Conservation (phyloP, 2,329 filamentous ascomycete genomes). For the Arthroderma sp. region DNA sequence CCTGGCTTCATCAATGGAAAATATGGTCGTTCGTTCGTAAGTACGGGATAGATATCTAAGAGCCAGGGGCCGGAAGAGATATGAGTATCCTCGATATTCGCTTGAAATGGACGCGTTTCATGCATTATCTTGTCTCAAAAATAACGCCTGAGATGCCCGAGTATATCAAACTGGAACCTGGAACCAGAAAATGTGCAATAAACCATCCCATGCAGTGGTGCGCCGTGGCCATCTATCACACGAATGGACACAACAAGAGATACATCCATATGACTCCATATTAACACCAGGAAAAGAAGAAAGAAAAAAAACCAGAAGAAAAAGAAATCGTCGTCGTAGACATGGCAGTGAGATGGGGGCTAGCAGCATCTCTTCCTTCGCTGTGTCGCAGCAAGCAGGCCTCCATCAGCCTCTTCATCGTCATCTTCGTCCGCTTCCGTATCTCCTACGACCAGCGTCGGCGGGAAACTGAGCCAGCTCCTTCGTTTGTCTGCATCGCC, state of each 20-base stretch:
- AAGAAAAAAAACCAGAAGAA: neutral
- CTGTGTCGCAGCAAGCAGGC: neutral
- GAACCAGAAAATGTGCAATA: neutral
- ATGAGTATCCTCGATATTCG: too few relatives aligned
- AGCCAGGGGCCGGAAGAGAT: too few relatives aligned
- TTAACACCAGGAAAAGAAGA: neutral
- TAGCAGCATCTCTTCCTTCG: neutral
- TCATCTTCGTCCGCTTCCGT: neutral
- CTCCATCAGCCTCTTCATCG: neutral
- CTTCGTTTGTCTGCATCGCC: conserved; percentile 51
- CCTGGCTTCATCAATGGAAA: too few relatives aligned
- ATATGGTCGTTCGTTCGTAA: too few relatives aligned
- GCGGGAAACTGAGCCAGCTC: conserved; percentile 54
- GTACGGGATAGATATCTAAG: too few relatives aligned
- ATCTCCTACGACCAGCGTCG: conserved; percentile 22
- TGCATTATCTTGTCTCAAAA: too few relatives aligned
- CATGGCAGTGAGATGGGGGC: too few relatives aligned
- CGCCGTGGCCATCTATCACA: neutral
- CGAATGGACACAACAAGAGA: neutral
- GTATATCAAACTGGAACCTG: neutral
- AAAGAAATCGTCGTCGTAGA: neutral
- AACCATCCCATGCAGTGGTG: neutral
- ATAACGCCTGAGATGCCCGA: neutral
- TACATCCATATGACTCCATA: neutral
- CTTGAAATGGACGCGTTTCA: too few relatives aligned